Percentiles rank a stretch among this genome's conserved stretches.
Conservation (phyloP, 2,329 filamentous ascomycete species). For the Aphanoascus verrucosus region DNA sequence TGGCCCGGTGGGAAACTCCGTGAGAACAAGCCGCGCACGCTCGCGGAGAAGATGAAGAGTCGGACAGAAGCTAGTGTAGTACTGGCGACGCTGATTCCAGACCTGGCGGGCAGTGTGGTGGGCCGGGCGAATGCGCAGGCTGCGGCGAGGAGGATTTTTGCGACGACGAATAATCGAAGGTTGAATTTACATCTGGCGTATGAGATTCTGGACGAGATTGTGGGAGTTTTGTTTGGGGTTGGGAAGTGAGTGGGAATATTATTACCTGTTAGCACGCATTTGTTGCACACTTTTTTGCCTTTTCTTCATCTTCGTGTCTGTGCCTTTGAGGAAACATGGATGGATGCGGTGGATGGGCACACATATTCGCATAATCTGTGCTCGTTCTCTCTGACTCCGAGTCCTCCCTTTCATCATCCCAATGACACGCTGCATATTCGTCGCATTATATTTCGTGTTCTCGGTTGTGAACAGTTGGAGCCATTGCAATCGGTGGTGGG, state of each 20-base stretch:
- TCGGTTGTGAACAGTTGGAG: too few relatives aligned
- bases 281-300: too few relatives aligned
- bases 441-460: too few relatives aligned
- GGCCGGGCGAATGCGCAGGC: conserved; percentile 83
- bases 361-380: too few relatives aligned
- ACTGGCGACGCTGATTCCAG: conserved; percentile 78
- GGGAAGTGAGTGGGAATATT: conserved; percentile 6
- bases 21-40: conserved; percentile 47
- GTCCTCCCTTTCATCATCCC: too few relatives aligned
- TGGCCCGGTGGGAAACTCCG: conserved; percentile 56
- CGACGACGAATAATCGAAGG: conserved; percentile 78
- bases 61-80: conserved; percentile 80
- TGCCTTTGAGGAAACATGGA: not conserved
- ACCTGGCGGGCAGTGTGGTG: conserved; percentile 85
- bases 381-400: too few relatives aligned
- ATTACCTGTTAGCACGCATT: too few relatives aligned
- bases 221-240: conserved; percentile 52
- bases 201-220: conserved; percentile 59
- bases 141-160: conserved; percentile 78
- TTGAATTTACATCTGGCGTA: conserved; percentile 68
- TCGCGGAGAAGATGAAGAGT: conserved; percentile 65
- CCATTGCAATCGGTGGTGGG: too few relatives aligned
- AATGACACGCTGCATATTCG: too few relatives aligned
- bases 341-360: too few relatives aligned
- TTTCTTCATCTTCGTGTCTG: not conserved